Evolutionary conservation across 306 rosid genomes (phyloP).

Genomic region (Mucuna pruriens): DNA sequence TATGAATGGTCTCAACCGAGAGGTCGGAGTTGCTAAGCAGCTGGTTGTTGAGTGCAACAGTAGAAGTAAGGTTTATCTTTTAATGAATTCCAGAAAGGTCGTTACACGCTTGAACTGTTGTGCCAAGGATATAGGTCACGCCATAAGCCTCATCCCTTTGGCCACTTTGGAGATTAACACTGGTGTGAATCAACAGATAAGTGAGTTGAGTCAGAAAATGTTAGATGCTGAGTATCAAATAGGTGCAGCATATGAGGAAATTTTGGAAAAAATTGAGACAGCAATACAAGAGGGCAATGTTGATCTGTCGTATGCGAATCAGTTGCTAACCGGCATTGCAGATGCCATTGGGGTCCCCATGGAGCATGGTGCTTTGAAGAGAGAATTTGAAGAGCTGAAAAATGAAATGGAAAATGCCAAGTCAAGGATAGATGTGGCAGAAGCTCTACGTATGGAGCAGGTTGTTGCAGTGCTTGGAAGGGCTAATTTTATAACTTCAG

Average conservation of each 20-base stretch:
- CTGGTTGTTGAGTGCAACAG: constrained; percentile 54
- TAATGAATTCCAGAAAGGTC: constrained; percentile 55
- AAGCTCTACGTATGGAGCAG: constrained; percentile 57
- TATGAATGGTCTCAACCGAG: constrained; percentile 48
- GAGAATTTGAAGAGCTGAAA: constrained; percentile 55
- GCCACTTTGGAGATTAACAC: constrained; percentile 46
- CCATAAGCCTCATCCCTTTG: constrained; percentile 47
- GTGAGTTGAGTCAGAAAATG: constrained; percentile 57
- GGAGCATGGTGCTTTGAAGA: constrained; percentile 47
- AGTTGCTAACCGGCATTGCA: constrained; percentile 48
- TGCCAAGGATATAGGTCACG: constrained; percentile 53
- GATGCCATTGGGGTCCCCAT: constrained; percentile 56
- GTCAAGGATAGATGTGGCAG: constrained; percentile 46
- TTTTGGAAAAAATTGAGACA: constrained; percentile 51
- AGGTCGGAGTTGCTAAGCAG: constrained; percentile 51
- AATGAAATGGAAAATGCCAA: constrained; percentile 50
- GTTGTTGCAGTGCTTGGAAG: constrained; percentile 51
- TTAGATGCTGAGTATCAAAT: constrained; percentile 43
- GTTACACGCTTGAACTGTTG: constrained; percentile 47
- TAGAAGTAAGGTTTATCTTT: constrained; percentile 57
- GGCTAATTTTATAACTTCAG: constrained; percentile 48
- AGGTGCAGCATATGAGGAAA: constrained; percentile 47
- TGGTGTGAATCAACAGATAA: constrained; percentile 40
- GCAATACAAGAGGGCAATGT: constrained; percentile 48
- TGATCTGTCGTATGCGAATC: constrained; percentile 37